Evolutionary conservation across 2,329 filamentous ascomycete species (phyloP), one percentile per base, ranked within the genome.

Genomic region (Phyllosticta paracitricarpa): DNA sequence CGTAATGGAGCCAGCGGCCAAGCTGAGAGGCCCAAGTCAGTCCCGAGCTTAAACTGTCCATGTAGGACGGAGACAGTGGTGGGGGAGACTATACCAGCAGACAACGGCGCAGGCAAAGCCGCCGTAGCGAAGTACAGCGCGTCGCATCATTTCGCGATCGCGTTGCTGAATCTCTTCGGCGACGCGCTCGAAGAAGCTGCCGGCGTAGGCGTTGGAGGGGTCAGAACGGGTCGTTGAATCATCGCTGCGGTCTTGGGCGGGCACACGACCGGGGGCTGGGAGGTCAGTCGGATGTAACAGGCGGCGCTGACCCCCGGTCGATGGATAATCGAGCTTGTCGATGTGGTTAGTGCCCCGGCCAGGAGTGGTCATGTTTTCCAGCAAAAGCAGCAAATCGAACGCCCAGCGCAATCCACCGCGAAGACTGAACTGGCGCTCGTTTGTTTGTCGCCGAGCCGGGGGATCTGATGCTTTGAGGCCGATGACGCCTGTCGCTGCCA

Each of bases 1-100:
- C 57, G 91, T 91, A 69, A 97, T 90, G 69, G 90, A 95, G 64
- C 93, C 94, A 30, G 91, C 93, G 72, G 89, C 94, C 33, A 97
- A 82, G 67, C 60, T 61, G 51, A 5, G 51, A 78, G 81, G 67
- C 22, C 40, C 30, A 19, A 61, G 64, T 61, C 26, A 57, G 28
- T 19, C 28, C 28, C 52, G 33, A 30, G 40, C 14, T 28, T 10
- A 24, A 48, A 52, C 55, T 52, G 14, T 55, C 48, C 12, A 8
- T 19, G 61, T 12, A 40, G 10, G 33, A 40, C 33, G 10, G 33
- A 2, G 33, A 40, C 33, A 48, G 53, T 10, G 4, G 28, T 51
- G 51, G 12, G 59, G 19, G 4, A 35, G 51, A 48, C 57, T n/a
- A 4, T 33, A 61, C 60, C 83, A 85, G 69, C 79, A 83, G 63